Evolutionary conservation across 2,329 filamentous ascomycete genomes (phyloP).

Genomic region (Penicillium sp.): DNA sequence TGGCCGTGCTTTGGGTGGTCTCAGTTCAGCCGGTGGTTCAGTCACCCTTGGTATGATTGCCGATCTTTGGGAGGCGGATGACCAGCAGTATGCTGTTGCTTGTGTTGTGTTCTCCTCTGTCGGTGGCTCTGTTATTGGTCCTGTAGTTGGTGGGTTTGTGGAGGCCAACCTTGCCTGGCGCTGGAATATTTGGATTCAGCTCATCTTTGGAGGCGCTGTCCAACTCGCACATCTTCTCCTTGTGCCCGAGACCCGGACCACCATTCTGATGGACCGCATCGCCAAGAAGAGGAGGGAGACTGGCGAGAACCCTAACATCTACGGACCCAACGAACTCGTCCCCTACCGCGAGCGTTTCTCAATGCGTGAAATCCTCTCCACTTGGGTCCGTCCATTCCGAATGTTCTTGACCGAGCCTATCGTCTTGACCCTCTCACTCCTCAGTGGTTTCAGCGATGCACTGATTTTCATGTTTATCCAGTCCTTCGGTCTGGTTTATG

Average conservation of each 20-base stretch:
- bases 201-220: constrained; percentile 74
- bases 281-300: constrained; percentile 73
- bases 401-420: constrained; percentile 71
- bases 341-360: constrained; percentile 65
- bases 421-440: constrained; percentile 63
- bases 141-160: constrained; percentile 78
- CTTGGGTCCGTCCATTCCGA: constrained; percentile 65
- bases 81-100: constrained; percentile 76
- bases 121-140: constrained; percentile 75
- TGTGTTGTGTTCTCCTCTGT: constrained; percentile 81
- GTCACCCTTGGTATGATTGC: constrained; percentile 78
- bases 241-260: constrained; percentile 79
- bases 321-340: constrained; percentile 73
- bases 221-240: constrained; percentile 70
- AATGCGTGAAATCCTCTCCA: constrained; percentile 59
- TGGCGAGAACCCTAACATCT: constrained; percentile 64
- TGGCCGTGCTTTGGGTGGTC: constrained; percentile 71
- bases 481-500: constrained; percentile 64
- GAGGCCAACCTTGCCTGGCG: constrained; percentile 71
- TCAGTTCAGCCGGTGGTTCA: constrained; percentile 73
- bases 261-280: constrained; percentile 77
- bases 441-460: constrained; percentile 68
- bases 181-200: constrained; percentile 84
- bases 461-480: constrained; percentile 72
- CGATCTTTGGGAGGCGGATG: constrained; percentile 72